Percentiles rank a stretch among this genome's conserved stretches.
phyloP scores from a whole-genome alignment of 441 rosid genomes.

The Francoa sonchifolia region DNA sequence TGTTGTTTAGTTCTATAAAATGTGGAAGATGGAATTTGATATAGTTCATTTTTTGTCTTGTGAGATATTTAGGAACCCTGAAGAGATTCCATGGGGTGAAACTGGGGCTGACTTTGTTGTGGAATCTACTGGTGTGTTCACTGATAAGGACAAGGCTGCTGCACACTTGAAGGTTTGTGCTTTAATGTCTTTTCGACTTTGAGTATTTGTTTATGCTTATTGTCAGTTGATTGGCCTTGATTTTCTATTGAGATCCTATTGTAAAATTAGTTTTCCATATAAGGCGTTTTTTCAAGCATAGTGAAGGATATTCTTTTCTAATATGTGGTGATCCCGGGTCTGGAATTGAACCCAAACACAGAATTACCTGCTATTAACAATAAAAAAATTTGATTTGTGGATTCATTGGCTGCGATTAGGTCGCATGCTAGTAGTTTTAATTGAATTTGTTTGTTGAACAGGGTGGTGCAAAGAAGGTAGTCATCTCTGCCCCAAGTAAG shows the following conservation, averaged over 20 bases:
- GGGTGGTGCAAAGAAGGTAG: conserved; percentile 86
- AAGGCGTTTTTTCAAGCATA: too few relatives aligned
- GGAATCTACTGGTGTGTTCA: conserved; percentile 77
- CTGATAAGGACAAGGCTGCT: conserved; percentile 84
- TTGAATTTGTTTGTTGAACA: conserved; percentile 11
- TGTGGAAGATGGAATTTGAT: neutral
- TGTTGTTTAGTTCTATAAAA: neutral
- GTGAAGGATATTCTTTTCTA: too few relatives aligned
- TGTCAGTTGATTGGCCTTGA: neutral
- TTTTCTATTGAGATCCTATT: neutral
- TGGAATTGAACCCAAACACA: too few relatives aligned
- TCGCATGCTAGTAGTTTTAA: too few relatives aligned
- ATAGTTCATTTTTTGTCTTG: neutral
- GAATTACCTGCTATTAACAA: neutral
- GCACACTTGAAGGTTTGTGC: conserved; percentile 65
- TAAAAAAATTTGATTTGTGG: neutral
- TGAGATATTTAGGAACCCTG: conserved; percentile 37
- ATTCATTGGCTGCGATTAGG: neutral
- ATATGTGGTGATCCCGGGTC: too few relatives aligned
- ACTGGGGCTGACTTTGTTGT: conserved; percentile 64
- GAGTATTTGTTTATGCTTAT: neutral
- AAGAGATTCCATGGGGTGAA: conserved; percentile 69
- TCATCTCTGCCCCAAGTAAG: conserved; percentile 63
- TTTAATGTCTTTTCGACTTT: neutral
- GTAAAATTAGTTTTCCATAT: too few relatives aligned